Evolutionary conservation across 805 yeast genomes (phyloP), one percentile per base, ranked within the genome.

Genomic region (Saturnispora ahearnii): DNA sequence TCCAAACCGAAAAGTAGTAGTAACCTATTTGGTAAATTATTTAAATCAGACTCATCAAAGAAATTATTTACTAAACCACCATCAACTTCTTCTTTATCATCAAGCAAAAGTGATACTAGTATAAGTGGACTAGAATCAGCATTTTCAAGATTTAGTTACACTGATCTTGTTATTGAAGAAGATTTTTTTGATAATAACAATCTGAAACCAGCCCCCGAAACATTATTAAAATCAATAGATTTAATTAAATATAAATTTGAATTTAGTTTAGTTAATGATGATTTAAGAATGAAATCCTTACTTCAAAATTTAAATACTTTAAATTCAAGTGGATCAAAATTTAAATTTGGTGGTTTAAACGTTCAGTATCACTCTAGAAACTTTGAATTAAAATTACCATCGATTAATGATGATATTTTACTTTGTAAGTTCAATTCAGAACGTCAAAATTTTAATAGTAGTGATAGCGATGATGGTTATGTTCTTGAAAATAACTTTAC

Each of bases 131-230:
- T 42, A 7, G 36, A 43, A 34, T 46, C 50, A 18, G 29, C 31
- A 22, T 38, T 38, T 24, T 38, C 42, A 24, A 38, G 22, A 24
- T 12, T 24, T 24, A 38, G 30, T 12, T 22, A 12, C 10, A 6
- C 44, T 18, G 44, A 41, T 12, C 32, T 12, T 41, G 41, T 31
- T 5, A 26, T 6, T 33, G 44, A 46, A 22, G 44, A 46, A 7
- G 44, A 46, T 15, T 36, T 22, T 22, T 38, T 24, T n/a, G 44
- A 44, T 15, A 13, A 37, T 26, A 24, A 18, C 12, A 45, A 29
- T 4, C 22, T 31, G 13, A 9, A 30, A 7, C 48, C 48, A 3
- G 78, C 79, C 6, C 78, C 78, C 3, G 79, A 76, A 52, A 58
- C 79, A 34, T 62, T 65, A 41, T 63, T 60, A 42, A 58, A 56